Evolutionary conservation across 768 basidiomycete species (phyloP).

Genomic region (Hericium rajendrae): DNA sequence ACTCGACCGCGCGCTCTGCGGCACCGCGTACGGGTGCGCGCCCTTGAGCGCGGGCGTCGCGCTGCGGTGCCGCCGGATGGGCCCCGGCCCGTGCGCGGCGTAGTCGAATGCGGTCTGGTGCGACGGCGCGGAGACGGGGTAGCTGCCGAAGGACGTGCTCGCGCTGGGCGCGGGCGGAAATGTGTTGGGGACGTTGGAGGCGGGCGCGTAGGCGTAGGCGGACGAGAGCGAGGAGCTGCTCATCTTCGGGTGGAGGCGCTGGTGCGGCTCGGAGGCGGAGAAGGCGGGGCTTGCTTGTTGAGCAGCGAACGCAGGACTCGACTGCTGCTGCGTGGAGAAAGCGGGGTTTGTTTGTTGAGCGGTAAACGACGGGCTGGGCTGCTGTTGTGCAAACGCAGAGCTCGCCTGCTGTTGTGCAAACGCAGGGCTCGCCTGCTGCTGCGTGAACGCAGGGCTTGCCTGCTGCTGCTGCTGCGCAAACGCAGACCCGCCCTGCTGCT

Average conservation of each 20-base stretch:
- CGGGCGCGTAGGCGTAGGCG: slow-evolving; percentile 19
- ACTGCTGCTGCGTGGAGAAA: slow-evolving; percentile 21
- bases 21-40: slow-evolving; percentile 28
- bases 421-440: not conserved
- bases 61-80: slow-evolving; percentile 61
- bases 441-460: too few species aligned
- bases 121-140: slow-evolving; percentile 53
- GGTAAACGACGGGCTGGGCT: too few species aligned
- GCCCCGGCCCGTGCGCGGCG: slow-evolving; percentile 46
- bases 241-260: not conserved
- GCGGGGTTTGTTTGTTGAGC: slow-evolving; percentile 22
- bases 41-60: slow-evolving; percentile 60
- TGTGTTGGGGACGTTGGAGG: too few species aligned
- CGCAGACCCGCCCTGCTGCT: not conserved
- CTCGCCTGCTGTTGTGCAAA: not conserved
- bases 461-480: not conserved
- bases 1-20: slow-evolving; percentile 25
- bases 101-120: slow-evolving; percentile 63
- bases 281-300: slow-evolving; percentile 27
- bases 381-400: not conserved
- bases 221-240: slow-evolving; percentile 18
- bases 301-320: not conserved
- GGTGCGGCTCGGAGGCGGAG: slow-evolving; percentile 31
- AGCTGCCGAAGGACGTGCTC: too few species aligned
- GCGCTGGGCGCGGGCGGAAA: too few species aligned